Conservation (phyloP, 2,329 filamentous ascomycete genomes). For the Thelonectria rubi region DNA sequence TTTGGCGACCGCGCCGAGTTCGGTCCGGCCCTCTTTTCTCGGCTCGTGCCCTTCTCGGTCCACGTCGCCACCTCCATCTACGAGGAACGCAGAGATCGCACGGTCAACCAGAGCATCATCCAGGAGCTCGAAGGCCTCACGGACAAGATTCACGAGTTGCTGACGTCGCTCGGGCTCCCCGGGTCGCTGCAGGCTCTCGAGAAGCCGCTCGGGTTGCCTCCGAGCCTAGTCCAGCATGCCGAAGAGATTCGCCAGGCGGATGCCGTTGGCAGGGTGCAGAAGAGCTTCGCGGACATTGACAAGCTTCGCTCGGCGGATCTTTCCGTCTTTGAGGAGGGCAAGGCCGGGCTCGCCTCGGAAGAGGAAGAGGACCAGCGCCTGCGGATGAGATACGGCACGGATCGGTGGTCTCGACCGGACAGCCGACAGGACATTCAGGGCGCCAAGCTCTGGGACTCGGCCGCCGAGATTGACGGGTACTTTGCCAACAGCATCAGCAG, state of each 20-base stretch:
- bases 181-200: slow-evolving; percentile 94
- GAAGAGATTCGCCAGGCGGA: slow-evolving; percentile 94
- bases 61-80: slow-evolving; percentile 97
- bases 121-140: slow-evolving; percentile 85
- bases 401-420: slow-evolving; percentile 79
- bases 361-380: slow-evolving; percentile 83
- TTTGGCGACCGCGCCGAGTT: slow-evolving; percentile 84
- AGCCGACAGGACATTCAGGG: slow-evolving; percentile 74
- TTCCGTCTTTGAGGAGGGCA: slow-evolving; percentile 83
- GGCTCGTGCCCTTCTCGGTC: slow-evolving; percentile 93
- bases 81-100: slow-evolving; percentile 86
- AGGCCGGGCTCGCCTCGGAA: slow-evolving; percentile 79
- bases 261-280: slow-evolving; percentile 78
- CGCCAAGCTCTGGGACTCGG: slow-evolving; percentile 76
- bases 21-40: slow-evolving; percentile 85
- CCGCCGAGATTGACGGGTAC: slow-evolving; percentile 85
- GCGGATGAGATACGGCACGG: slow-evolving; percentile 83
- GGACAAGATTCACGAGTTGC: slow-evolving; percentile 77
- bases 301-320: slow-evolving; percentile 86
- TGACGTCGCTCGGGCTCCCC: slow-evolving; percentile 86
- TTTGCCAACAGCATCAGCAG: slow-evolving; percentile 71
- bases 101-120: slow-evolving; percentile 89
- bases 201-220: slow-evolving; percentile 90
- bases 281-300: slow-evolving; percentile 86
- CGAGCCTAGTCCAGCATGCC: slow-evolving; percentile 85